Evolutionary conservation across 1,284 basidiomycete species (phyloP).

Genomic region (Pterula multifida): DNA sequence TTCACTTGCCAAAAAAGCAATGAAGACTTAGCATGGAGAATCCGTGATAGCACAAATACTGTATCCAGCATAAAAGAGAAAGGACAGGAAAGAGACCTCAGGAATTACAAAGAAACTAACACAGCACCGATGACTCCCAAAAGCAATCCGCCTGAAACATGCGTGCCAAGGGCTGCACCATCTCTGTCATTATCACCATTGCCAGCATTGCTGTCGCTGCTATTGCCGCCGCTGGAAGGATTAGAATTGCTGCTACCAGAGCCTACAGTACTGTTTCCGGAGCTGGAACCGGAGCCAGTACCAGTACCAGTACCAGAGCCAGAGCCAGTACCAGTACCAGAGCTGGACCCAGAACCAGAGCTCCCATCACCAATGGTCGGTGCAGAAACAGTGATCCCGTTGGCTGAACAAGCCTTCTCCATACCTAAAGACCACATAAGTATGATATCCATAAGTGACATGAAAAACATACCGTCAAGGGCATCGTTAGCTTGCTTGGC

Average conservation of each 20-base stretch:
- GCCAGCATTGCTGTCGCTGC: background rate
- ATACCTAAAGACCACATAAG: background rate
- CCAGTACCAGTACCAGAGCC: background rate
- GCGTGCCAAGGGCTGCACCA: background rate
- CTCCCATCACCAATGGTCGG: background rate
- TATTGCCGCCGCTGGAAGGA: too few relatives aligned
- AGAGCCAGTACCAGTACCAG: background rate
- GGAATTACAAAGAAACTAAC: background rate
- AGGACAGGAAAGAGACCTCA: background rate
- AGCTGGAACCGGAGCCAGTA: background rate
- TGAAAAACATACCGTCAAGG: background rate
- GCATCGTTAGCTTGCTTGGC: background rate
- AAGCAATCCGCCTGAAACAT: background rate
- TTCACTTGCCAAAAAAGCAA: too few relatives aligned
- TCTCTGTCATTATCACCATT: background rate
- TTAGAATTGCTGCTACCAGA: background rate
- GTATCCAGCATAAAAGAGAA: too few relatives aligned
- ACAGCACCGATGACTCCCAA: background rate
- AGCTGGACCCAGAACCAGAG: background rate
- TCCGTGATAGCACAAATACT: too few relatives aligned
- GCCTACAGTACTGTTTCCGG: background rate
- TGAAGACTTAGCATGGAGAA: too few relatives aligned
- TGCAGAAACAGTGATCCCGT: background rate
- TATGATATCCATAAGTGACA: background rate
- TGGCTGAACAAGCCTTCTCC: background rate